Evolutionary conservation across 2,329 filamentous ascomycete species (phyloP).

Genomic region (Talaromyces sp.): DNA sequence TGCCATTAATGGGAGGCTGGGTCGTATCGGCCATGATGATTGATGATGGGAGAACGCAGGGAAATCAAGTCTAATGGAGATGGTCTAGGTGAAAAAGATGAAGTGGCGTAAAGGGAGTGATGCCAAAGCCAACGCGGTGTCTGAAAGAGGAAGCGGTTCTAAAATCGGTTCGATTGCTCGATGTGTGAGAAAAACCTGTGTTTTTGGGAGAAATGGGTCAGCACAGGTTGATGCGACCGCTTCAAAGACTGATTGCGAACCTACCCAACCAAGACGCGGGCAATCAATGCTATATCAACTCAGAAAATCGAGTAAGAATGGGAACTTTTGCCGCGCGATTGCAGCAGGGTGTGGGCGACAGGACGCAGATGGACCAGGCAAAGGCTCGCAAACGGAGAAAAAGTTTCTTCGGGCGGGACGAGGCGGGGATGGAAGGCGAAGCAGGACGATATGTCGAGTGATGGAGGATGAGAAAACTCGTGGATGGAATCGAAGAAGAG

Average conservation of each 20-base stretch:
- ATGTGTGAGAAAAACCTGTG: background rate
- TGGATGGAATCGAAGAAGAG: background rate
- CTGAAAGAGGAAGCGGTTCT: background rate
- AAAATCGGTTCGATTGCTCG: background rate
- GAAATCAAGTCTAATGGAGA: constrained; percentile 15
- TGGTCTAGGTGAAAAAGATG: background rate
- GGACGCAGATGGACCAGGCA: background rate
- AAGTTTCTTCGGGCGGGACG: background rate
- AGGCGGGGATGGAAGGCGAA: background rate
- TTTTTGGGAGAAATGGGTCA: background rate
- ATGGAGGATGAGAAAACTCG: background rate
- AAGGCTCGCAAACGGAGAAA: background rate
- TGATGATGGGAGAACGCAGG: background rate
- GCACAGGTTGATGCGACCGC: background rate
- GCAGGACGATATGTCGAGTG: background rate
- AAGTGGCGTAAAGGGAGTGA: constrained; percentile 14
- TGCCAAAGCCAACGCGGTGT: constrained; percentile 1
- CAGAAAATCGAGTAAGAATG: background rate
- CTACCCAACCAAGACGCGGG: background rate
- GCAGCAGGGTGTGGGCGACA: background rate
- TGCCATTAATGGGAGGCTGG: constrained; percentile 39
- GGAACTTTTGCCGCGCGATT: background rate
- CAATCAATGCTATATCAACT: background rate
- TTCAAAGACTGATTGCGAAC: background rate
- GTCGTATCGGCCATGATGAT: constrained; percentile 37